Conservation (phyloP, 768 basidiomycete species). For the Amanita pallidorosea region DNA sequence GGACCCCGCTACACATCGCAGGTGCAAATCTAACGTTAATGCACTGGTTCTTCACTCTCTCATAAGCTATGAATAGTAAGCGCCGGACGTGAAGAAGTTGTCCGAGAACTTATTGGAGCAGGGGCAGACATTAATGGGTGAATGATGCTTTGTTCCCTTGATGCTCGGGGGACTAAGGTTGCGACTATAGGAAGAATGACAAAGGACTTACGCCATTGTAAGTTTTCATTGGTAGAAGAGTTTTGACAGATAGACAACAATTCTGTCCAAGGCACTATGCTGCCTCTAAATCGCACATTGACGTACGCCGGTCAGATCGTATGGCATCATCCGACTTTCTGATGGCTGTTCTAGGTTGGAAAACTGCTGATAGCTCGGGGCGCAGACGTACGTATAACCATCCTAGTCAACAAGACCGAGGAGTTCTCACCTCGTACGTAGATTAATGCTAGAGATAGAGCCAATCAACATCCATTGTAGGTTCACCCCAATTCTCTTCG, state of each 20-base stretch:
- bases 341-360: conserved; percentile 58
- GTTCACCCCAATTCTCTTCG: conserved; percentile 19
- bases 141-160: conserved; percentile 11
- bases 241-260: conserved; percentile 11
- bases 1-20: conserved; percentile 76
- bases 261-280: conserved; percentile 67
- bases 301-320: conserved; percentile 36
- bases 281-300: conserved; percentile 82
- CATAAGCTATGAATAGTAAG: conserved; percentile 39
- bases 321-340: conserved; percentile 14
- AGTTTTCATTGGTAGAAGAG: conserved; percentile 17
- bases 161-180: conserved; percentile 1
- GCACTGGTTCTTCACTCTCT: neutral
- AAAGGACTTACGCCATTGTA: conserved; percentile 82
- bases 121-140: conserved; percentile 70
- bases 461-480: conserved; percentile 85
- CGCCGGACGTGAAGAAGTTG: conserved; percentile 68
- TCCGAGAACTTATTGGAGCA: conserved; percentile 67
- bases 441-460: conserved; percentile 92
- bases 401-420: conserved; percentile 19
- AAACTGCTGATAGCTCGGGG: conserved; percentile 76
- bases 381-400: conserved; percentile 67
- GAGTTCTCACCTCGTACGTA: conserved; percentile 29
- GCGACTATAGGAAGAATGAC: conserved; percentile 46
- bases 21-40: conserved; percentile 25